Evolutionary conservation across 768 basidiomycete species (phyloP).

Genomic region (Psilocybe sp.): DNA sequence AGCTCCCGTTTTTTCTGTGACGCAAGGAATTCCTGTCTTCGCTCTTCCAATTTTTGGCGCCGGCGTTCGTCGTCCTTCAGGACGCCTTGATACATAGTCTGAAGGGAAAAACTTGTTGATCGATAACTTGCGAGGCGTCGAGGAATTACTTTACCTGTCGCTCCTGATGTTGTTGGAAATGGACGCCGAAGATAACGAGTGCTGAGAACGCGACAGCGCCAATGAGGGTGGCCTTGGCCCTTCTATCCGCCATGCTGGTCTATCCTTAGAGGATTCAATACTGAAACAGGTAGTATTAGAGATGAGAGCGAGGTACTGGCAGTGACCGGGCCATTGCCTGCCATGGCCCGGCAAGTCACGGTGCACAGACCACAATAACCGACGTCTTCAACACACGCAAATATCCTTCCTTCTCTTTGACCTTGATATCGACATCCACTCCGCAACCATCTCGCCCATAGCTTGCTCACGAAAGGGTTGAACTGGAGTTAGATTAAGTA

Average conservation of each 20-base stretch:
- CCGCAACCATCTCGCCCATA: neutral
- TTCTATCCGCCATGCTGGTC: slow-evolving; percentile 50
- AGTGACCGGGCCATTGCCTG: too few relatives aligned
- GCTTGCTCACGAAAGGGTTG: neutral
- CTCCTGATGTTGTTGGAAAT: slow-evolving; percentile 81
- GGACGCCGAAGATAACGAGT: slow-evolving; percentile 85
- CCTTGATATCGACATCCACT: slow-evolving; percentile 3
- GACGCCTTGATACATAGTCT: slow-evolving; percentile 94
- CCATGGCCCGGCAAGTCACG: neutral
- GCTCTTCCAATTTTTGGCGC: slow-evolving; percentile 63
- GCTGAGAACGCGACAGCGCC: slow-evolving; percentile 61
- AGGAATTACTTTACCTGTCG: slow-evolving; percentile 54
- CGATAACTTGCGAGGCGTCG: neutral
- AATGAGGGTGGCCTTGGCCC: slow-evolving; percentile 73
- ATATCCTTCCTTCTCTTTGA: slow-evolving; percentile 24
- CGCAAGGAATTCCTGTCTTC: slow-evolving; percentile 58
- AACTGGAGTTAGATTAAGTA: slow-evolving; percentile 11
- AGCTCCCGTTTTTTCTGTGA: slow-evolving; percentile 62
- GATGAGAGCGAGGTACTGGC: too few relatives aligned
- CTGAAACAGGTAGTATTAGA: too few relatives aligned
- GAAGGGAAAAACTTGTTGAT: slow-evolving; percentile 5
- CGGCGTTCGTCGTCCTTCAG: slow-evolving; percentile 84
- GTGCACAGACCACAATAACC: slow-evolving; percentile 20
- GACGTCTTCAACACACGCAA: slow-evolving; percentile 35
- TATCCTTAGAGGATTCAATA: too few relatives aligned